phyloP scores from a whole-genome alignment of 306 rosid species.

The Ziziphus jujuba region DNA sequence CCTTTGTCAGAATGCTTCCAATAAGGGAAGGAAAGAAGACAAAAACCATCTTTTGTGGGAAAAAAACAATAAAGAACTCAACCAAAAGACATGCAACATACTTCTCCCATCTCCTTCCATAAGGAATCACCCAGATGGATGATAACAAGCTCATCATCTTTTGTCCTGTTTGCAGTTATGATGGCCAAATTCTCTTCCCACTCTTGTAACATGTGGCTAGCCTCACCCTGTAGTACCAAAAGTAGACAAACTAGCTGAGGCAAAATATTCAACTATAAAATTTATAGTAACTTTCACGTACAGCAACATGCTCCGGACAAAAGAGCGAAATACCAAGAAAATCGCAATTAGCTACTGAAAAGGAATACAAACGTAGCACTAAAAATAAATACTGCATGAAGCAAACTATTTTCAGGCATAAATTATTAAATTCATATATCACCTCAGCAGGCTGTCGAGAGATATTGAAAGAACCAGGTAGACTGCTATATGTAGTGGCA shows the following conservation, averaged over 20 bases:
- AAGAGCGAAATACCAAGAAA: too few species aligned
- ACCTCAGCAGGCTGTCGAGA: slow-evolving; percentile 57
- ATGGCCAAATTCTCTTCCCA: slow-evolving; percentile 79
- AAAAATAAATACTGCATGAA: neutral
- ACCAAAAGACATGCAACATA: slow-evolving; percentile 21
- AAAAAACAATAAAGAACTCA: neutral
- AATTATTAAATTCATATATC: slow-evolving; percentile 11
- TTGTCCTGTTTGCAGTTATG: slow-evolving; percentile 67
- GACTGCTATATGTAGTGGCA: slow-evolving; percentile 27
- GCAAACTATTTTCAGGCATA: neutral
- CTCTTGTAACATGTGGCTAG: slow-evolving; percentile 55
- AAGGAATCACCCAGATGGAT: slow-evolving; percentile 72
- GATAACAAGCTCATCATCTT: slow-evolving; percentile 73
- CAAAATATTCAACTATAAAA: slow-evolving; percentile 4
- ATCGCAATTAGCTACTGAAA: neutral
- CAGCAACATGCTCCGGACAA: too few species aligned
- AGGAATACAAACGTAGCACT: neutral
- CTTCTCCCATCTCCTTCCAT: slow-evolving; percentile 74
- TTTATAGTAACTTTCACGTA: too few species aligned
- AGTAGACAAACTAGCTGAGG: slow-evolving; percentile 15
- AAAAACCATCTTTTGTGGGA: neutral
- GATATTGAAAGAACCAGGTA: slow-evolving; percentile 27
- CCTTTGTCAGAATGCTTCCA: slow-evolving; percentile 23
- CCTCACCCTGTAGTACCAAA: slow-evolving; percentile 41
- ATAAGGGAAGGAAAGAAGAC: neutral